Percentiles rank a stretch among this genome's conserved stretches.
Conservation (phyloP, 768 basidiomycete genomes). For the Naganishia vaughanmartiniae region DNA sequence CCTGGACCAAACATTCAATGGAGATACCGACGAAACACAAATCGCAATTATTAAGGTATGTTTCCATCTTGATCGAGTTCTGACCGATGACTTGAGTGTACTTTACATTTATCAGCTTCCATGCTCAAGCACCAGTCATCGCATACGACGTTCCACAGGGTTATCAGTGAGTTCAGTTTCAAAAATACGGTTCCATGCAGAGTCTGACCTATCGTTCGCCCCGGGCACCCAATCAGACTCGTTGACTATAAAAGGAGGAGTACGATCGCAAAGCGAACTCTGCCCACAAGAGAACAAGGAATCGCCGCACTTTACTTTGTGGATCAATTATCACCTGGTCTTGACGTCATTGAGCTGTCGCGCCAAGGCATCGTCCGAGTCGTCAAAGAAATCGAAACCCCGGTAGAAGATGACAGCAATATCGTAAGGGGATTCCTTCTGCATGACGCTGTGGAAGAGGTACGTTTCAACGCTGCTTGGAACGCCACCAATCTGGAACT, state of each 20-base stretch:
- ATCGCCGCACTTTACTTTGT: slow-evolving; percentile 15
- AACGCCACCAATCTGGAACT: slow-evolving; percentile 6
- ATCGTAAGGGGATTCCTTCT: not conserved
- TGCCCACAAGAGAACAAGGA: not conserved
- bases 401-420: not conserved
- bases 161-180: not conserved
- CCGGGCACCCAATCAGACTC: not conserved
- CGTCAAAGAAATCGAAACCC: not conserved
- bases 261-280: not conserved
- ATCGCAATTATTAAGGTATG: slow-evolving; percentile 2
- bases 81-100: not conserved
- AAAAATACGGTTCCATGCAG: not conserved
- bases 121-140: not conserved
- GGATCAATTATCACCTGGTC: not conserved
- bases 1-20: slow-evolving; percentile 3
- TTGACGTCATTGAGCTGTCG: slow-evolving; percentile 3
- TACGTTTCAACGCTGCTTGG: slow-evolving; percentile 9
- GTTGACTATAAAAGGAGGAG: slow-evolving; percentile 2
- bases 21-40: slow-evolving; percentile 4
- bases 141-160: not conserved
- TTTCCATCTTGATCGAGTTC: not conserved
- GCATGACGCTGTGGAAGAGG: not conserved
- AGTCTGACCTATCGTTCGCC: no score
- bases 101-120: not conserved
- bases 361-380: slow-evolving; percentile 2